phyloP scores from a whole-genome alignment of 1,139 yeast species.

The Spencermartinsiella ligniputridi region DNA sequence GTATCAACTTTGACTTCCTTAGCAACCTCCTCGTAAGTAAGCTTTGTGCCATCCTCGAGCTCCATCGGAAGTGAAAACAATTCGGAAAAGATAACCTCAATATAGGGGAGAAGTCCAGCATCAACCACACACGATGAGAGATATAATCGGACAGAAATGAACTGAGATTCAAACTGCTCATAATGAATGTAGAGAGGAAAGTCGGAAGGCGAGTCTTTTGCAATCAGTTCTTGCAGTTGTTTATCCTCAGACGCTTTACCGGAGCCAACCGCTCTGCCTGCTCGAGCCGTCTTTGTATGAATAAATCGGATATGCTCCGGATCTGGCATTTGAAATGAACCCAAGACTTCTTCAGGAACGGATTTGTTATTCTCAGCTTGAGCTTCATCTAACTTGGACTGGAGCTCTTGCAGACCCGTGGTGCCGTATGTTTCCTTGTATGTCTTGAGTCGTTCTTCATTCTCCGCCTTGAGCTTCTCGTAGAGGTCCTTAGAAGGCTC shows the following conservation, averaged over 20 bases:
- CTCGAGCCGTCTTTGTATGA: constrained; percentile 57
- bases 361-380: constrained; percentile 63
- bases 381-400: constrained; percentile 53
- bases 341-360: constrained; percentile 64
- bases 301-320: constrained; percentile 73
- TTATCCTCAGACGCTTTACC: constrained; percentile 20
- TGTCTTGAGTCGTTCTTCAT: constrained; percentile 45
- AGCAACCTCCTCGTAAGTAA: constrained; percentile 72
- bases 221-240: constrained; percentile 29
- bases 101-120: constrained; percentile 55
- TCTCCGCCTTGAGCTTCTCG: constrained; percentile 47
- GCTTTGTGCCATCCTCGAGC: constrained; percentile 53
- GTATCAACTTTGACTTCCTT: constrained; percentile 70
- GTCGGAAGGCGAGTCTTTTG: constrained; percentile 39
- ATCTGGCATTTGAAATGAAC: constrained; percentile 50
- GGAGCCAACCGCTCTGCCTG: constrained; percentile 36
- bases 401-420: constrained; percentile 54
- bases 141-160: constrained; percentile 64
- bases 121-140: constrained; percentile 63
- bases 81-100: constrained; percentile 56
- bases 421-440: constrained; percentile 54
- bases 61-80: constrained; percentile 70
- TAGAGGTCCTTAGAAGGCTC: constrained; percentile 68
- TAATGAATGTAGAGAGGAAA: constrained; percentile 72
- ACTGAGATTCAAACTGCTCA: constrained; percentile 76